Percentiles rank a stretch among this genome's conserved stretches.
These are phyloP conservation scores for Chrysoporthe austroafricana DNA, from an alignment of 2,329 filamentous ascomycete genomes.

Conservation along the genomic window DNA sequence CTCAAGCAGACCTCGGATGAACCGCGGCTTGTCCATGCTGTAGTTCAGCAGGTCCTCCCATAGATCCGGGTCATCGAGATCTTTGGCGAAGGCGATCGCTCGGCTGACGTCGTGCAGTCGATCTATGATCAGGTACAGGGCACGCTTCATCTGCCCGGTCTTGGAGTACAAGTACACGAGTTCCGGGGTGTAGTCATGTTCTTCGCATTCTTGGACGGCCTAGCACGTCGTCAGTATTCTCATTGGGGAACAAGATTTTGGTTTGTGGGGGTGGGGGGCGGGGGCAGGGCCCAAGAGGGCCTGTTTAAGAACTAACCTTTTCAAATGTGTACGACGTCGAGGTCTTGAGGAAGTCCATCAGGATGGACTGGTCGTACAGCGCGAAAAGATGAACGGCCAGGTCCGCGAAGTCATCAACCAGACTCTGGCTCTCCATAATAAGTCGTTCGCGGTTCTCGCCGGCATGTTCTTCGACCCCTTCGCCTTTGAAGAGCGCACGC, in stretches of 20 bases:
- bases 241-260: not conserved
- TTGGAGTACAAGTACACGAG: slow-evolving; percentile 96
- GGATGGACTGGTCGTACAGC: slow-evolving; percentile 74
- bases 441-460: slow-evolving; percentile 60
- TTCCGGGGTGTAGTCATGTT: slow-evolving; percentile 80
- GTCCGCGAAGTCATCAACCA: slow-evolving; percentile 88
- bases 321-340: slow-evolving; percentile 91
- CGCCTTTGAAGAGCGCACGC: slow-evolving; percentile 80
- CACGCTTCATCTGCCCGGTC: slow-evolving; percentile 90
- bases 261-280: not conserved
- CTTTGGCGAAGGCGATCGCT: slow-evolving; percentile 92
- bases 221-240: slow-evolving; percentile 36
- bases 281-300: not conserved
- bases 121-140: slow-evolving; percentile 90
- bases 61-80: slow-evolving; percentile 86
- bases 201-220: slow-evolving; percentile 79
- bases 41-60: slow-evolving; percentile 96
- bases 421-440: slow-evolving; percentile 61
- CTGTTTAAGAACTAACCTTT: slow-evolving; percentile 48
- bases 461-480: slow-evolving; percentile 60
- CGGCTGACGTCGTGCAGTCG: slow-evolving; percentile 89
- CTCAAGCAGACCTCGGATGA: slow-evolving; percentile 89
- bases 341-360: slow-evolving; percentile 85
- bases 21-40: slow-evolving; percentile 95
- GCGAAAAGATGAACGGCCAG: slow-evolving; percentile 86